A percentile compares a stretch with the other conserved stretches of the same genome.
Conservation (phyloP, 1,284 basidiomycete species). For the Microbotryum saponariae region DNA sequence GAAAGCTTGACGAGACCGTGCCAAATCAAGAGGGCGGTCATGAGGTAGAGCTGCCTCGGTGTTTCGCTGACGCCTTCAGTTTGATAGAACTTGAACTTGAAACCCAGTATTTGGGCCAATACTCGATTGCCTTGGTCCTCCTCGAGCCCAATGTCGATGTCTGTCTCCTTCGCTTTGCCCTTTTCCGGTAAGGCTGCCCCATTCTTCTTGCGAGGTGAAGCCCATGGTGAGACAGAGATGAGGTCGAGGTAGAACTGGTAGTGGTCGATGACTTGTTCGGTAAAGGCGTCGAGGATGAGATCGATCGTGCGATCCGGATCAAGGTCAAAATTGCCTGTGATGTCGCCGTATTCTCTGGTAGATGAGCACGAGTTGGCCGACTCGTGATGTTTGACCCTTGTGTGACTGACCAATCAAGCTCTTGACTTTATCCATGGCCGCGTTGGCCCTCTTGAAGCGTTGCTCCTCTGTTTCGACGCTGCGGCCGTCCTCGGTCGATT, state of each 20-base stretch:
- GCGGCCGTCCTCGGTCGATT: slow-evolving; percentile 31
- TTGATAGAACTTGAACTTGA: slow-evolving; percentile 88
- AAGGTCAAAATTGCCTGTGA: slow-evolving; percentile 74
- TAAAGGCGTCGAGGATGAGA: slow-evolving; percentile 84
- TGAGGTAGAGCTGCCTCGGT: slow-evolving; percentile 57
- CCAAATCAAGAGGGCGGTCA: slow-evolving; percentile 79
- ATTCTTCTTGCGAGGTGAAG: slow-evolving; percentile 8
- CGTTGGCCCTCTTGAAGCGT: slow-evolving; percentile 35
- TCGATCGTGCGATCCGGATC: slow-evolving; percentile 92
- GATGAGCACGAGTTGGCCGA: neutral
- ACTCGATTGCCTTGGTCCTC: slow-evolving; percentile 52
- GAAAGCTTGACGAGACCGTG: slow-evolving; percentile 76
- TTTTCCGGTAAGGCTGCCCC: slow-evolving; percentile 28
- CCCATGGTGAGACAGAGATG: slow-evolving; percentile 76
- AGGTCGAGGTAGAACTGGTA: slow-evolving; percentile 87
- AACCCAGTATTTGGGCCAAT: slow-evolving; percentile 84
- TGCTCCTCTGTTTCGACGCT: slow-evolving; percentile 14
- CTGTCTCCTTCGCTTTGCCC: slow-evolving; percentile 34
- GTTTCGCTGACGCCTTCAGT: slow-evolving; percentile 54
- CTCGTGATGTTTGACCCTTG: neutral
- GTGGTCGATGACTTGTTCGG: slow-evolving; percentile 70
- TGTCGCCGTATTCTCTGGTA: neutral
- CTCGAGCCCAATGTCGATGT: slow-evolving; percentile 30
- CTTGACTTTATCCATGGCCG: slow-evolving; percentile 49
- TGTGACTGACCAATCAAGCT: slow-evolving; percentile 57